Percentiles rank a stretch among this genome's conserved stretches.
phyloP scores from a whole-genome alignment of 441 rosid species.

The Eugenia klotzschiana region DNA sequence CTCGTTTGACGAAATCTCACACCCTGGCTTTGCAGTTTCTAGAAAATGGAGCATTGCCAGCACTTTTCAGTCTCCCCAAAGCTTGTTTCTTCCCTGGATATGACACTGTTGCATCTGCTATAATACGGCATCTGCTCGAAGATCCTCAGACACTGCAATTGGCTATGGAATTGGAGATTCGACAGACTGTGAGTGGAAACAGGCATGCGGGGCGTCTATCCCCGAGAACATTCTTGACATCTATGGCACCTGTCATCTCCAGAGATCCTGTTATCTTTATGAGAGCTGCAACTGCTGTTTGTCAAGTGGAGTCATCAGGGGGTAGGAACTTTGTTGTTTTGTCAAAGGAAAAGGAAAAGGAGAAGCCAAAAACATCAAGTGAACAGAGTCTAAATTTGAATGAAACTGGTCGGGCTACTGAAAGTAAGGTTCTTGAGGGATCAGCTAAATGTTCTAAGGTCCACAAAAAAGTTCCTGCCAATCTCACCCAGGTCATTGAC shows the following conservation, averaged over 20 bases:
- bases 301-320: constrained; percentile 86
- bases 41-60: constrained; percentile 68
- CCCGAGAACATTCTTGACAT: constrained; percentile 57
- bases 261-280: constrained; percentile 84
- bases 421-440: constrained; percentile 68
- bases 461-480: constrained; percentile 73
- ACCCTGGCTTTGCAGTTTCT: constrained; percentile 72
- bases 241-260: constrained; percentile 85
- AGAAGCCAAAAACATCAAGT: constrained; percentile 42
- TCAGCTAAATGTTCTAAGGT: constrained; percentile 63
- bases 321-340: constrained; percentile 72
- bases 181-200: constrained; percentile 65
- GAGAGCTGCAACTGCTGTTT: constrained; percentile 72
- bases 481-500: constrained; percentile 78
- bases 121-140: constrained; percentile 85
- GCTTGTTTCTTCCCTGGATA: constrained; percentile 84
- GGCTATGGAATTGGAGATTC: constrained; percentile 94
- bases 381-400: constrained; percentile 42
- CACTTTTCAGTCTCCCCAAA: constrained; percentile 74
- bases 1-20: constrained; percentile 79
- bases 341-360: constrained; percentile 74
- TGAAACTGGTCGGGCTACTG: constrained; percentile 64
- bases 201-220: constrained; percentile 64
- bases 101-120: constrained; percentile 79
- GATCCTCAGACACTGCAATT: constrained; percentile 94